Evolutionary conservation across 225 moss, liverwort and hornwort species (phyloP).

Genomic region (Bryum argenteum): DNA sequence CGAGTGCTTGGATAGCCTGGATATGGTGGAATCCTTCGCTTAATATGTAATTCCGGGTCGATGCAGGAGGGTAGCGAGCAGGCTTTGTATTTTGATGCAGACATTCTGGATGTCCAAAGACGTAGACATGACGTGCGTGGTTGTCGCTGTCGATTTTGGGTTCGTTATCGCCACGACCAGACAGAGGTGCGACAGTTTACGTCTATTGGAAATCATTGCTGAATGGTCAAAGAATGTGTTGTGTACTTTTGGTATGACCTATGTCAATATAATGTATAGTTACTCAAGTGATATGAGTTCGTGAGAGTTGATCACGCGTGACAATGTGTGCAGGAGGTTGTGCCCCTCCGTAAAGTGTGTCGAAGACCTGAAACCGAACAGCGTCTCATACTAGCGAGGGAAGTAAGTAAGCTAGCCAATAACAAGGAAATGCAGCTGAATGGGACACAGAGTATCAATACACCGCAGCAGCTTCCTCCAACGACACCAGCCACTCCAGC

Average conservation of each 20-base stretch:
- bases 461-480: slow-evolving; percentile 30
- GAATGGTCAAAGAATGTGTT: background rate
- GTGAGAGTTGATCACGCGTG: slow-evolving; percentile 23
- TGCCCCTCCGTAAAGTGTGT: slow-evolving; percentile 95
- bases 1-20: slow-evolving; percentile 17
- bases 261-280: no score
- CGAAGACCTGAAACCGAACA: slow-evolving; percentile 98
- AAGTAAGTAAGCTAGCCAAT: slow-evolving; percentile 40
- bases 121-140: slow-evolving; percentile 98
- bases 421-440: slow-evolving; percentile 38
- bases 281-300: background rate
- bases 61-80: slow-evolving; percentile 96
- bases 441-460: slow-evolving; percentile 30
- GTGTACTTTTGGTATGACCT: background rate
- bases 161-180: slow-evolving; percentile 96
- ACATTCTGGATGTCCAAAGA: slow-evolving; percentile 95
- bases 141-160: slow-evolving; percentile 99
- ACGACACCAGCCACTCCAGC: slow-evolving; percentile 45
- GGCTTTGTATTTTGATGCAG: slow-evolving; percentile 98
- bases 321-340: slow-evolving; percentile 77
- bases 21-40: slow-evolving; percentile 15
- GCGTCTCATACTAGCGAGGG: slow-evolving; percentile 64
- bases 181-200: slow-evolving; percentile 58
- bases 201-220: slow-evolving; percentile 3
- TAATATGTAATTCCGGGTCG: slow-evolving; percentile 11